Evolutionary conservation across 106 monocot species (phyloP).

Genomic region (Cymbidium sinense): DNA sequence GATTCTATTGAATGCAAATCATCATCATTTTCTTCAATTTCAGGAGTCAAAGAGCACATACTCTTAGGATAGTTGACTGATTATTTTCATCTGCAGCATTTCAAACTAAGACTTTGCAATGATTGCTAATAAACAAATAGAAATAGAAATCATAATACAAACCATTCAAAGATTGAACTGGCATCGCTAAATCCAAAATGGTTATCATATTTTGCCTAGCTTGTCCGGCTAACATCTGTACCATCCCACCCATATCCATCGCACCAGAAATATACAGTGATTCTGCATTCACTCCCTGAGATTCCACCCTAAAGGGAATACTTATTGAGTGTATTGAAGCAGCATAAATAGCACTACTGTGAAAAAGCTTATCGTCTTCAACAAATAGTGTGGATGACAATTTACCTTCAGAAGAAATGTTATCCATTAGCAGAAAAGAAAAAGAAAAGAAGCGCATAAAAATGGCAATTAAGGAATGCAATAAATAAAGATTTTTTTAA

Average conservation of each 20-base stretch:
- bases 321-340: conserved; percentile 69
- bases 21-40: conserved; percentile 50
- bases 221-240: conserved; percentile 61
- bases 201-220: conserved; percentile 64
- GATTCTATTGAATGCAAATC: conserved; percentile 62
- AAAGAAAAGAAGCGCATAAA: background rate
- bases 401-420: conserved; percentile 35
- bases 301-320: conserved; percentile 70
- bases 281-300: conserved; percentile 29
- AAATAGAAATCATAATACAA: conserved; percentile 6
- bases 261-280: conserved; percentile 39
- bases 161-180: conserved; percentile 71
- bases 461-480: background rate
- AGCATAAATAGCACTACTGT: conserved; percentile 86
- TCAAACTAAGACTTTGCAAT: conserved; percentile 5
- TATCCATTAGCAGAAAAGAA: background rate
- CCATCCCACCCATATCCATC: conserved; percentile 42
- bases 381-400: conserved; percentile 44
- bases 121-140: background rate
- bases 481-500: background rate
- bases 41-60: conserved; percentile 64
- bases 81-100: conserved; percentile 24
- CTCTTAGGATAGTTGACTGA: conserved; percentile 34
- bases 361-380: conserved; percentile 77
- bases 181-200: conserved; percentile 73